Conservation (phyloP, 768 basidiomycete species). For the Agrocybe praecox region DNA sequence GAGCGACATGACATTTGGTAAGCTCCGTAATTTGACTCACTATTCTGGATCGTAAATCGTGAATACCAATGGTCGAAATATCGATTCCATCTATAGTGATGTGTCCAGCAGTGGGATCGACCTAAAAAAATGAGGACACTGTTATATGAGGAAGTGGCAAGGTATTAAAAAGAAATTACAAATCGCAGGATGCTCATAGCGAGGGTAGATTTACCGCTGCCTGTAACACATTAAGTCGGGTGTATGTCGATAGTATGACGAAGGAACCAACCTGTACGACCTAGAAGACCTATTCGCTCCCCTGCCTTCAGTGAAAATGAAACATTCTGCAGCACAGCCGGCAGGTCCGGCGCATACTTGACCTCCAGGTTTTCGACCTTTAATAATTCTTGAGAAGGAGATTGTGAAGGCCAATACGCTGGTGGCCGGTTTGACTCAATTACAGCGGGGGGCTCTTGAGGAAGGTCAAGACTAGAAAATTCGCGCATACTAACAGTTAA, state of each 20-base stretch:
- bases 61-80: constrained; percentile 80
- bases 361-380: constrained; percentile 74
- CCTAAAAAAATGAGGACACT: constrained; percentile 32
- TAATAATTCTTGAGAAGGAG: constrained; percentile 57
- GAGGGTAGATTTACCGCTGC: constrained; percentile 81
- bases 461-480: constrained; percentile 59
- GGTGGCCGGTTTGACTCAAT: constrained; percentile 79
- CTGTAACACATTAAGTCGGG: constrained; percentile 39
- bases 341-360: constrained; percentile 85
- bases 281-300: constrained; percentile 85
- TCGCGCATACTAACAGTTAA: constrained; percentile 42
- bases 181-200: constrained; percentile 88
- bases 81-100: constrained; percentile 90
- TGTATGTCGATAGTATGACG: constrained; percentile 18
- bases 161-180: constrained; percentile 38
- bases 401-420: constrained; percentile 90
- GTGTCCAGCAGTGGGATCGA: constrained; percentile 73
- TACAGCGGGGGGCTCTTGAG: constrained; percentile 80
- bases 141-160: too few relatives aligned
- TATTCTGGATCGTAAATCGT: constrained; percentile 78
- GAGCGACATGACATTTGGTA: neutral
- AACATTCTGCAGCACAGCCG: constrained; percentile 73
- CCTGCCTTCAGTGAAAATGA: constrained; percentile 73
- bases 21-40: constrained; percentile 37
- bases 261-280: constrained; percentile 61